Evolutionary conservation across 2,329 filamentous ascomycete species (phyloP).

Genomic region (Cladophialophora bantiana): DNA sequence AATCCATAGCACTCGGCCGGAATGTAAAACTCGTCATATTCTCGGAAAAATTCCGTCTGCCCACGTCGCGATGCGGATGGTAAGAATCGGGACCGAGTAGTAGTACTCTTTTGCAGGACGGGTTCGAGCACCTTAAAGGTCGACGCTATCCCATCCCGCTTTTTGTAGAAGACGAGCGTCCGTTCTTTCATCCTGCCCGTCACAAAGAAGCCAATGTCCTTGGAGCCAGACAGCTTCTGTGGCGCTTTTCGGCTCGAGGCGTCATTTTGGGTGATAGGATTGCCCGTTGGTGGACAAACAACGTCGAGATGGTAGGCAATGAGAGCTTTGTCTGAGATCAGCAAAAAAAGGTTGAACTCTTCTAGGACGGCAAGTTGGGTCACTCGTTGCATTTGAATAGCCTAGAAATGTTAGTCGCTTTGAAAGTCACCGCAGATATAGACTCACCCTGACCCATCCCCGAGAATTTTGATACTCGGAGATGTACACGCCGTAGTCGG

Average conservation of each 20-base stretch:
- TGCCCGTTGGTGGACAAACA: slow-evolving; percentile 65
- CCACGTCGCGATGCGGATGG: slow-evolving; percentile 65
- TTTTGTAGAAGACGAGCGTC: slow-evolving; percentile 94
- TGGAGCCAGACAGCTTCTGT: slow-evolving; percentile 82
- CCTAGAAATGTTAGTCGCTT: slow-evolving; percentile 59
- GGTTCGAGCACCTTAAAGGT: slow-evolving; percentile 96
- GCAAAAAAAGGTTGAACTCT: slow-evolving; percentile 89
- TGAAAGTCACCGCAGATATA: slow-evolving; percentile 26
- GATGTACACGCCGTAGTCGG: slow-evolving; percentile 91
- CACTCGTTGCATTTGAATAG: slow-evolving; percentile 76
- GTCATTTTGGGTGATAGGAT: slow-evolving; percentile 67
- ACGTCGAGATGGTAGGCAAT: slow-evolving; percentile 94
- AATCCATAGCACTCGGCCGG: slow-evolving; percentile 93
- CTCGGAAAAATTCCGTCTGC: slow-evolving; percentile 92
- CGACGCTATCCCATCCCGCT: slow-evolving; percentile 87
- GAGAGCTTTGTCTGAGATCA: slow-evolving; percentile 89
- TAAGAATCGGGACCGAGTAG: slow-evolving; percentile 77
- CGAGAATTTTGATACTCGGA: slow-evolving; percentile 87
- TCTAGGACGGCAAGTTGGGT: slow-evolving; percentile 95
- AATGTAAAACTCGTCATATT: slow-evolving; percentile 99
- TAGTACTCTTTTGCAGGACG: slow-evolving; percentile 88
- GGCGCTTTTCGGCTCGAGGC: slow-evolving; percentile 85
- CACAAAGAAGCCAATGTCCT: slow-evolving; percentile 96
- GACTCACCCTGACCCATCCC: slow-evolving; percentile 84
- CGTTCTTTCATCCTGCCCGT: slow-evolving; percentile 97